Evolutionary conservation across 2,329 filamentous ascomycete genomes (phyloP).

Genomic region (Keithomyces neogunnii): DNA sequence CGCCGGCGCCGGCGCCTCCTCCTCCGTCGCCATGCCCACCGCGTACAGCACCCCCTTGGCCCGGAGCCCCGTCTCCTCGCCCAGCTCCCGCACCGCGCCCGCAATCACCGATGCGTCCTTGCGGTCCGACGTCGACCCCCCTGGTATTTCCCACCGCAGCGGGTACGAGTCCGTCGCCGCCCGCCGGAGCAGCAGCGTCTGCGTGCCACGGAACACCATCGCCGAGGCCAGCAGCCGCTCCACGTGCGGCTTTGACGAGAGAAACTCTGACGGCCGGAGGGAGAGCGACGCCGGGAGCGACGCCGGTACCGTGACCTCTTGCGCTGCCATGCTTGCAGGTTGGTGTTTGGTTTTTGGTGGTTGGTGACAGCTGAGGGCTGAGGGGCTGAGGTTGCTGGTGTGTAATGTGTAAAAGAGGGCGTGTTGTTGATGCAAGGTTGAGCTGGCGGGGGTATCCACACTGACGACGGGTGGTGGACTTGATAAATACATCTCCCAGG

Average conservation of each 20-base stretch:
- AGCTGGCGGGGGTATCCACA: no score
- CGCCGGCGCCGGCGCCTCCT: background rate
- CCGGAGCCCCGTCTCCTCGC: conserved; percentile 34
- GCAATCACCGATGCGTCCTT: conserved; percentile 34
- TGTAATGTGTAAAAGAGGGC: no score
- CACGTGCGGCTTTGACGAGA: conserved; percentile 10
- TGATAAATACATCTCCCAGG: no score
- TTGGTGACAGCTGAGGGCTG: no score
- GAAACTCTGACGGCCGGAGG: conserved; percentile 6
- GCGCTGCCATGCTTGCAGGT: background rate
- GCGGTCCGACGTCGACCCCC: conserved; percentile 22
- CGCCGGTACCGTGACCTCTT: background rate
- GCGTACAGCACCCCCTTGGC: conserved; percentile 17
- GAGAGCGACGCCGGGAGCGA: conserved; percentile 6
- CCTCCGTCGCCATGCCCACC: conserved; percentile 8
- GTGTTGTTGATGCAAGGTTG: no score
- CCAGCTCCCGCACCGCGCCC: conserved; percentile 34
- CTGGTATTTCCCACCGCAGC: conserved; percentile 13
- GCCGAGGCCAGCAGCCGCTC: conserved; percentile 12
- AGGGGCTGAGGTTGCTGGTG: no score
- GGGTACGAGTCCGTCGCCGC: conserved; percentile 12
- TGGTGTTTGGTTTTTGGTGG: no score
- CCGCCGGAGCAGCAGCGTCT: conserved; percentile 10
- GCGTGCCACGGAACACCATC: conserved; percentile 10
- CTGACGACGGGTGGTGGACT: no score